phyloP scores from a whole-genome alignment of 2,329 filamentous ascomycete species.

The Hawksworthiomyces lignivorus region DNA sequence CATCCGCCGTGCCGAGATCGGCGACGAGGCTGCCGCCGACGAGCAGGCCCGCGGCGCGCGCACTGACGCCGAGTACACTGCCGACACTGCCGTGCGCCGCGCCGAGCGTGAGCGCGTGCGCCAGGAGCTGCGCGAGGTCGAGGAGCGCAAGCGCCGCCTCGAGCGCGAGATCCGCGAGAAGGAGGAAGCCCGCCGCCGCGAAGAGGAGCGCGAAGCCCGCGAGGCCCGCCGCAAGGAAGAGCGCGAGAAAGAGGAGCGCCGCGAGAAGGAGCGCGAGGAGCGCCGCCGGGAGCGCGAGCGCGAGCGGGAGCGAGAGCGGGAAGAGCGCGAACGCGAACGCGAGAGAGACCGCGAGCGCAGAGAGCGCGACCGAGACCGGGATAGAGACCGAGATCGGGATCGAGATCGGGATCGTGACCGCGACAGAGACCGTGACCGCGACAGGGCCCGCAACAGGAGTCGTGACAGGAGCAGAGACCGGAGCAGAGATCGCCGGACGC shows the following conservation, averaged over 20 bases:
- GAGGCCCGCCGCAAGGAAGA: constrained; percentile 27
- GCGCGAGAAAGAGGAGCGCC: constrained; percentile 28
- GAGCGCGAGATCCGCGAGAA: constrained; percentile 48
- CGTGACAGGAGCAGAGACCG: constrained; percentile 20
- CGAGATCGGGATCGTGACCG: constrained; percentile 23
- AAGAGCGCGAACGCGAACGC: constrained; percentile 41
- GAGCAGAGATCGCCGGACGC: constrained; percentile 24
- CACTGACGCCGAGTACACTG: constrained; percentile 65
- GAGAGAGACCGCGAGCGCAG: constrained; percentile 28
- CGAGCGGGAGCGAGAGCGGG: constrained; percentile 41
- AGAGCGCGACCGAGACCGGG: constrained; percentile 31
- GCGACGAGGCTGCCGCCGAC: constrained; percentile 57
- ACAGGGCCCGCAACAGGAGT: constrained; percentile 24
- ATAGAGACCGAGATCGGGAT: constrained; percentile 26
- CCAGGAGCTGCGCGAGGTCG: constrained; percentile 50
- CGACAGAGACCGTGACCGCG: constrained; percentile 24
- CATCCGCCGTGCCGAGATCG: constrained; percentile 59
- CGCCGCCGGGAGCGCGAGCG: constrained; percentile 26
- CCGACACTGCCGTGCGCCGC: constrained; percentile 54
- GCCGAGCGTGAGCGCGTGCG: constrained; percentile 54
- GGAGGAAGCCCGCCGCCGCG: constrained; percentile 28
- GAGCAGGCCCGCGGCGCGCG: constrained; percentile 61
- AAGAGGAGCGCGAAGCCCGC: constrained; percentile 25
- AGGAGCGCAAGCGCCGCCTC: constrained; percentile 54
- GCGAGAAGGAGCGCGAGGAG: constrained; percentile 34